Base-by-base conservation (phyloP, 78 protist species). In the Protostelium mycophagum region DNA sequence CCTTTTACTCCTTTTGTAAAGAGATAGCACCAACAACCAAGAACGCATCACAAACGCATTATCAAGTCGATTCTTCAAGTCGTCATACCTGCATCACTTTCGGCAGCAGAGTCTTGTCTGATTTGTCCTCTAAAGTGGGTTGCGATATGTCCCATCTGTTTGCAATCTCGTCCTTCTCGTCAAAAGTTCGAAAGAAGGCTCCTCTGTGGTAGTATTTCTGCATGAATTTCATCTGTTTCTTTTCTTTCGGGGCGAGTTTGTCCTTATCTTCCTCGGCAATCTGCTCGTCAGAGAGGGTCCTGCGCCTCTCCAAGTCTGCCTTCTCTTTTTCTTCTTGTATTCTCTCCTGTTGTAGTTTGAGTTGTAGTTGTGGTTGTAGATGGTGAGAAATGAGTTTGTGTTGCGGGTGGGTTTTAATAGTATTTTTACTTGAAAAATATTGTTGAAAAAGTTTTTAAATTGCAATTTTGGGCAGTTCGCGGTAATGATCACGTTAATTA, bases 141-240 rank as follows among this genome's bases (percentile, higher is more conserved):
- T 31, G 90, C n/a, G 87, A 37, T 35, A 92, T 85, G 73, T 92
- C 95, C 31, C 89, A 87, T 31, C 88, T 88, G 38, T 92, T 92
- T 36, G 89, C 88, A 73, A 90, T 87, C 73, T 92, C 95, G 38
- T 92, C 92, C 35, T 92, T 91, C 85, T 92, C 92, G 73, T 51
- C 73, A 16, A 51, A 51, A 5, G 73, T 25, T 51, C 73, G 5
- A 35, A 93, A 94, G 94, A 88, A 94, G 0, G 96, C 96, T 83
- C 96, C 96, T 37, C 90, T 86, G 37, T 94, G 96, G 35, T 94
- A 94, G 38, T 91, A 89, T 84, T 88, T 85, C 86, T 94, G 96
- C 28, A 94, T 28, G 86, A 91, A 94, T 28, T 85, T 84, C 36
- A 89, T 35, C 87, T 88, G 83, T 38, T 36, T 38, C 88, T 94